Base-by-base conservation (phyloP, 164 flowering plant genomes). In the Magnolia sinica region DNA sequence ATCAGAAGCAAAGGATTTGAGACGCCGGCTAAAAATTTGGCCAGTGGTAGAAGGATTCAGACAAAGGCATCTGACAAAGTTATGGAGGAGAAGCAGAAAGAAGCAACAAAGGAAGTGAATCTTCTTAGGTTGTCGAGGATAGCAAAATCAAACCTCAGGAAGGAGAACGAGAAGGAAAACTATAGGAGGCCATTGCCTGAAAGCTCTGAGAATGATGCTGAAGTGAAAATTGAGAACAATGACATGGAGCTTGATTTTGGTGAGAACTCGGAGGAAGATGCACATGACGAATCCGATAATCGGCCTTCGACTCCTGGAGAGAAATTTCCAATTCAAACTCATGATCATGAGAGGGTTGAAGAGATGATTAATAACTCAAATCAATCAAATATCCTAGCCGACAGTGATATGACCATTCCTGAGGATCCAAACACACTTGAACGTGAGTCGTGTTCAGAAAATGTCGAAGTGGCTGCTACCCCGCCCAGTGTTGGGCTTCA, bases 231-330 rank as follows among this genome's bases (percentile, higher is more conserved):
- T 79, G 96, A 92, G 80, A 92, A 96, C 85, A 91, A 86, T 65
- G 99, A 96, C 74, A 96, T 96, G 99, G 99, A 96, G 73, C 99
- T 96, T 80, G 97, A 96, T 84, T 96, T 96, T 82, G 78, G 92
- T 82, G 98, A 96, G 89, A 90, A 92, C 76, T 74, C 72, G 50
- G 98, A 91, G 69, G 97, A 93, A 61, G 97, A 94, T 27, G 61
- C 82, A 27, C 88, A 79, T 0, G 99, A 96, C 64, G 98, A 96
- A 77, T 76, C 90, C 78, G 97, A 92, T 58, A 83, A 72, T 74
- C 72, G 82, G 7, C 11, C 76, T 74, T 70, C 73, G 77, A 75
- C 82, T 58, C 78, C 81, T 66, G 91, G 83, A 22, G 88, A 81
- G 14, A 88, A 83, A 72, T 18, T 72, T 14, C 76, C 85, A 20